Conservation (phyloP, 1,284 basidiomycete genomes). For the Cerrena zonata region DNA sequence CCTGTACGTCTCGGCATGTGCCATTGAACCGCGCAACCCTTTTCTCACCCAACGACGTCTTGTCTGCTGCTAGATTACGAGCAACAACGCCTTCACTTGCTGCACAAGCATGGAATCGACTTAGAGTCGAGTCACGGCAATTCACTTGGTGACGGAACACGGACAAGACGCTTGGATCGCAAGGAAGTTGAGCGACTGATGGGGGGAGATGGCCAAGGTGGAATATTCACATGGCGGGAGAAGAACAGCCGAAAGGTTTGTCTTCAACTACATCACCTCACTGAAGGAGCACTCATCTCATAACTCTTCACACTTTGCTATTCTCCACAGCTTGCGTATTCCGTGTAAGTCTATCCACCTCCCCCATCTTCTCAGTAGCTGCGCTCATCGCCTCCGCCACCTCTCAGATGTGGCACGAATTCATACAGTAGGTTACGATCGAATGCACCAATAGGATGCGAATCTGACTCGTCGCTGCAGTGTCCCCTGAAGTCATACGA, state of each 20-base stretch:
- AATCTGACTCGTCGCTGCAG: conserved; percentile 33
- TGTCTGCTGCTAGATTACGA: conserved; percentile 70
- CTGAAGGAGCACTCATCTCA: neutral
- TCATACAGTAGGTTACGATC: conserved; percentile 69
- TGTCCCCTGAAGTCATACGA: conserved; percentile 93
- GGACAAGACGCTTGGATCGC: conserved; percentile 69
- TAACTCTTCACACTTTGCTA: conserved; percentile 18
- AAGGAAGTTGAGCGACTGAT: conserved; percentile 76
- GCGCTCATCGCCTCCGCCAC: conserved; percentile 19
- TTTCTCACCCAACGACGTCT: conserved; percentile 10
- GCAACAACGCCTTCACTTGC: conserved; percentile 81
- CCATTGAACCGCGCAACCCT: conserved; percentile 2
- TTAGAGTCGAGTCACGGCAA: conserved; percentile 64
- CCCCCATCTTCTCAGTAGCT: conserved; percentile 5
- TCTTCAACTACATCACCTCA: conserved; percentile 5
- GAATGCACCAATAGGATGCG: conserved; percentile 1
- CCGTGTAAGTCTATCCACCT: conserved; percentile 76
- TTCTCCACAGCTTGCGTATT: conserved; percentile 74
- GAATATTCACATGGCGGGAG: conserved; percentile 90
- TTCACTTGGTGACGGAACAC: conserved; percentile 56
- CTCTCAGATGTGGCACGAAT: conserved; percentile 74
- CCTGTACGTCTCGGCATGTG: conserved; percentile 47
- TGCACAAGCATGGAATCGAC: conserved; percentile 92
- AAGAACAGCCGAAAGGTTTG: conserved; percentile 82
- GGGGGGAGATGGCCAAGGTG: conserved; percentile 71